These are phyloP conservation scores for Eurotiales sp. DNA, from an alignment of 2,329 filamentous ascomycete genomes.

Conservation along the genomic window DNA sequence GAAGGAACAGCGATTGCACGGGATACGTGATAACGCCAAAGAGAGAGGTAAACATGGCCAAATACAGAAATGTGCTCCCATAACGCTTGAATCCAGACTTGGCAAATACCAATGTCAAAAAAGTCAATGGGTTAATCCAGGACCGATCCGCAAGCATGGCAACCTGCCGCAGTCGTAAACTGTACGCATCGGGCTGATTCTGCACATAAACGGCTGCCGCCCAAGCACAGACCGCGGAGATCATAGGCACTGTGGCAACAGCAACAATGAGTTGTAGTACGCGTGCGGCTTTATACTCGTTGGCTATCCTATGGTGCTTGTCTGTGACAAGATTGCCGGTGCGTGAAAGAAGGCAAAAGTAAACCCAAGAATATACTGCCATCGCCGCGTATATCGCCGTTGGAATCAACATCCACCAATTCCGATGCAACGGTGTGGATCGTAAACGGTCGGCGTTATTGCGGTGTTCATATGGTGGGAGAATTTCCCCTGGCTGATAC, in stretches of 20 bases:
- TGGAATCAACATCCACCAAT: slow-evolving; percentile 2
- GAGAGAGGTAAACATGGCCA: slow-evolving; percentile 20
- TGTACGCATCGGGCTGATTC: slow-evolving; percentile 13
- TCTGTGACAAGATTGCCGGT: not conserved
- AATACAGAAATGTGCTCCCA: slow-evolving; percentile 20
- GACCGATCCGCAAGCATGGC: slow-evolving; percentile 21
- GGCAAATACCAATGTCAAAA: slow-evolving; percentile 1
- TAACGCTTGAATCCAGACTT: slow-evolving; percentile 19
- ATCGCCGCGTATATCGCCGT: slow-evolving; percentile 1
- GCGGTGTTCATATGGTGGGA: slow-evolving; percentile 10
- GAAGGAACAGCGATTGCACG: slow-evolving; percentile 20
- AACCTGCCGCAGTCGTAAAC: slow-evolving; percentile 20
- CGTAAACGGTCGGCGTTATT: not conserved
- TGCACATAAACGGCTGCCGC: slow-evolving; percentile 22
- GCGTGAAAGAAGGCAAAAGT: slow-evolving; percentile 2
- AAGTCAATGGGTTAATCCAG: slow-evolving; percentile 19
- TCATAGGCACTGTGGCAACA: slow-evolving; percentile 7
- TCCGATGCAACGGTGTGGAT: slow-evolving; percentile 6
- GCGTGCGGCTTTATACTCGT: slow-evolving; percentile 4
- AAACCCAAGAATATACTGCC: slow-evolving; percentile 9
- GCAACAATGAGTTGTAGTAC: not conserved
- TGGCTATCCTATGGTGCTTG: not conserved
- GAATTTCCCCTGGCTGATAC: slow-evolving; percentile 2
- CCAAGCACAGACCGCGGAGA: slow-evolving; percentile 10
- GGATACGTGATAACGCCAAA: slow-evolving; percentile 22